Percentiles rank a stretch among this genome's conserved stretches.
phyloP scores from a whole-genome alignment of 139 green algal genomes.

The Chlorella ohadii region DNA sequence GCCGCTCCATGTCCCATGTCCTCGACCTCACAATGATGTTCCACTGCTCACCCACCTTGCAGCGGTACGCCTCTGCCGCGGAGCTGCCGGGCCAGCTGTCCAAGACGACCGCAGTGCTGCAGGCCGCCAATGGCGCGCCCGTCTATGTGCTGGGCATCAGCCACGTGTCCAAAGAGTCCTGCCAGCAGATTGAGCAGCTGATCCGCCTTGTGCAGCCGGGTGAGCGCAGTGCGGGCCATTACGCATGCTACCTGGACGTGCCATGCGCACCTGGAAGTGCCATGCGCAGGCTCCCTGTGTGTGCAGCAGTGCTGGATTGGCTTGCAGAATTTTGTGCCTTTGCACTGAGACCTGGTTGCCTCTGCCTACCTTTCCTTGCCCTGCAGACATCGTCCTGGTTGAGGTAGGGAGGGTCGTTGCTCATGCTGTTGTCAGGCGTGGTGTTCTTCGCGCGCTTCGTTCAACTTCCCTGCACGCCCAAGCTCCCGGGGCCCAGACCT shows the following conservation, averaged over 20 bases:
- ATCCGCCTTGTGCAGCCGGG: slow-evolving; percentile 55
- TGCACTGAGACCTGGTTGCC: too few species aligned
- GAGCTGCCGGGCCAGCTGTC: slow-evolving; percentile 51
- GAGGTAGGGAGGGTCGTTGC: background rate
- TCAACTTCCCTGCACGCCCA: too few species aligned
- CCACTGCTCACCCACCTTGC: background rate
- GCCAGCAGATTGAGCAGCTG: slow-evolving; percentile 63
- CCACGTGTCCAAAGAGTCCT: slow-evolving; percentile 75
- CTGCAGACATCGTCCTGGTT: slow-evolving; percentile 22
- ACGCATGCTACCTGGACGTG: too few species aligned
- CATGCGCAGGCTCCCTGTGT: too few species aligned
- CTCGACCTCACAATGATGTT: too few species aligned
- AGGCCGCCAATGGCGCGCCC: slow-evolving; percentile 44
- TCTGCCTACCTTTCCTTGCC: background rate
- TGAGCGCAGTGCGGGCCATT: background rate
- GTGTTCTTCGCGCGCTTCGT: too few species aligned
- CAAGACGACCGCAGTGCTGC: slow-evolving; percentile 63
- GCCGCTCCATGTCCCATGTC: too few species aligned
- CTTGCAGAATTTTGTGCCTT: too few species aligned
- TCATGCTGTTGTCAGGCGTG: too few species aligned
- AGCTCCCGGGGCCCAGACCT: too few species aligned
- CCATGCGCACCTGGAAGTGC: too few species aligned
- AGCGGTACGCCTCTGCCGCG: slow-evolving; percentile 1
- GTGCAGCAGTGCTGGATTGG: too few species aligned
- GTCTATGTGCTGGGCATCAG: slow-evolving; percentile 84